phyloP scores from a whole-genome alignment of 495 filamentous ascomycete genomes.

The Rhizodiscina lignyota region DNA sequence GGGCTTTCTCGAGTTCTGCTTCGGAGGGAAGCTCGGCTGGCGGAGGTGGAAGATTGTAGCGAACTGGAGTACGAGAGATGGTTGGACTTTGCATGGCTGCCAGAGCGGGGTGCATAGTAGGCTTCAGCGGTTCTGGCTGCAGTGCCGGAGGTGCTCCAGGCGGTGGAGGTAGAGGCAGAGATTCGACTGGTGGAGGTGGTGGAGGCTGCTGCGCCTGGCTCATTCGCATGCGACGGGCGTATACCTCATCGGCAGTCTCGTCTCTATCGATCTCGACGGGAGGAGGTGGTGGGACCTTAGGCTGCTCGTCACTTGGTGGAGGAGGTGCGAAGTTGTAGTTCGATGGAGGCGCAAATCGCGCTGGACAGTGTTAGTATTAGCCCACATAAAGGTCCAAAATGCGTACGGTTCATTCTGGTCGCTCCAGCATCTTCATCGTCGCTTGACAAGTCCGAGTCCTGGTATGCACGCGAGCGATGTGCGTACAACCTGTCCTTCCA shows the following conservation, averaged over 20 bases:
- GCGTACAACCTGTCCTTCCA: constrained; percentile 81
- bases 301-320: not conserved
- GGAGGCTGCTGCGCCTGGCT: constrained; percentile 12
- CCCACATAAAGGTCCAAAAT: not conserved
- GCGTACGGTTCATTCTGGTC: not conserved
- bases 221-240: constrained; percentile 39
- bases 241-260: constrained; percentile 13
- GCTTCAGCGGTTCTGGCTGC: constrained; percentile 18
- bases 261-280: too few relatives aligned
- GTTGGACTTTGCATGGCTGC: constrained; percentile 29
- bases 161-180: constrained; percentile 17
- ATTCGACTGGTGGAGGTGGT: constrained; percentile 16
- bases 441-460: not conserved
- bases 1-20: constrained; percentile 34
- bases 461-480: not conserved
- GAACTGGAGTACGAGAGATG: constrained; percentile 77
- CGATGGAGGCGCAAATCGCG: constrained; percentile 11
- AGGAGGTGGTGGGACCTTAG: too few relatives aligned
- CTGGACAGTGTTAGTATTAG: not conserved
- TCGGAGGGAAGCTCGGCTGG: constrained; percentile 39
- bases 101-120: constrained; percentile 3
- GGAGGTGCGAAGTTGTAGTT: constrained; percentile 10
- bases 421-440: not conserved
- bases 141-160: constrained; percentile 19
- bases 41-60: constrained; percentile 52